A percentile compares a stretch with the other conserved stretches of the same genome.
Evolutionary conservation across 768 basidiomycete genomes (phyloP).

Genomic region (Sutorius australiensis): DNA sequence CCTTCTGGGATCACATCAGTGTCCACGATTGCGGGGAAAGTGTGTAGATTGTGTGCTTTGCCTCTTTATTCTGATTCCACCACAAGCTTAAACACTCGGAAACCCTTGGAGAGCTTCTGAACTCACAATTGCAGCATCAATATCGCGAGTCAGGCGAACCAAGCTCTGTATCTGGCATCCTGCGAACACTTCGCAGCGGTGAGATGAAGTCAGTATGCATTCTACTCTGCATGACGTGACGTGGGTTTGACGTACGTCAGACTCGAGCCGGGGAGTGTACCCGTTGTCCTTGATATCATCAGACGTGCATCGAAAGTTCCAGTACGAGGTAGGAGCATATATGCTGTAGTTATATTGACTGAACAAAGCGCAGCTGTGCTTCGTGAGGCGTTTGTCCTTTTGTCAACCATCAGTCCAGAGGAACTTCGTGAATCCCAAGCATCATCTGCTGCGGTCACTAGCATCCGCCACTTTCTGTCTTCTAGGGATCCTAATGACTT

Average conservation of each 20-base stretch:
- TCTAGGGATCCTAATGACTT: conserved; percentile 57
- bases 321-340: conserved; percentile 21
- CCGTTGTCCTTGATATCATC: conserved; percentile 26
- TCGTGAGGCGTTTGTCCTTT: conserved; percentile 33
- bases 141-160: conserved; percentile 9
- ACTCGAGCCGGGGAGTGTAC: conserved; percentile 20
- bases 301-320: conserved; percentile 20
- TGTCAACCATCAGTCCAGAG: conserved; percentile 24
- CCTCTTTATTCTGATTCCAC: conserved; percentile 2
- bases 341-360: conserved; percentile 5
- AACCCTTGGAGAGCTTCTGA: conserved; percentile 20
- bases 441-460: conserved; percentile 34
- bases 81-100: conserved; percentile 24
- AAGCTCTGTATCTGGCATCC: conserved; percentile 7
- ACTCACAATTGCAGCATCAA: conserved; percentile 17
- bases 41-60: conserved; percentile 8
- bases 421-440: conserved; percentile 15
- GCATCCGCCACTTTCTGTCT: conserved; percentile 54
- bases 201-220: conserved; percentile 20
- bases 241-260: conserved; percentile 10
- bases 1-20: conserved; percentile 9
- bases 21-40: conserved; percentile 20
- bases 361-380: conserved; percentile 28
- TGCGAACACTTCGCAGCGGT: conserved; percentile 23
- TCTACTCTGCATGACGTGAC: background rate